Conservation (phyloP, 208 protist genomes). For the Trypanosoma melophagium region DNA sequence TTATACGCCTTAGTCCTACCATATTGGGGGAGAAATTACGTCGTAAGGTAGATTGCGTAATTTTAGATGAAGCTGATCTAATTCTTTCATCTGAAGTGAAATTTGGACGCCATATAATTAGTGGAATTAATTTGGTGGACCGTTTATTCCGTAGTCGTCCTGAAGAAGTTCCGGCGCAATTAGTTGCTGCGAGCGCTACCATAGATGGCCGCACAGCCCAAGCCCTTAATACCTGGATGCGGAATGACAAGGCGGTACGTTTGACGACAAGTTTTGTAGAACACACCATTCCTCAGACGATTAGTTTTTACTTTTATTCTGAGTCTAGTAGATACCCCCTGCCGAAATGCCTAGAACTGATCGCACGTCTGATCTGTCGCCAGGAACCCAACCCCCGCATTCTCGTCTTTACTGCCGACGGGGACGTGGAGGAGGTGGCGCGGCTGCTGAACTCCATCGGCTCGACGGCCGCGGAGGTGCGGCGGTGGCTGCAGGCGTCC, state of each 20-base stretch:
- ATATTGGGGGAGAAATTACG: slow-evolving; percentile 85
- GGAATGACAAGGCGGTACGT: slow-evolving; percentile 85
- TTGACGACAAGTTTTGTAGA: slow-evolving; percentile 89
- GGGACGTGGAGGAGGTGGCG: slow-evolving; percentile 39
- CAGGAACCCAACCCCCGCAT: slow-evolving; percentile 62
- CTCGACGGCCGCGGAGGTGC: slow-evolving; percentile 5
- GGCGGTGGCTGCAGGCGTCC: slow-evolving; percentile 16
- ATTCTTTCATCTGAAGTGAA: slow-evolving; percentile 39
- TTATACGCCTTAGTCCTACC: slow-evolving; percentile 58
- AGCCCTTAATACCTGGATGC: slow-evolving; percentile 84
- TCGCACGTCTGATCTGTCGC: slow-evolving; percentile 72
- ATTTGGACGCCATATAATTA: slow-evolving; percentile 44
- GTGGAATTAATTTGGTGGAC: slow-evolving; percentile 72
- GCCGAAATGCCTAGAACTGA: slow-evolving; percentile 35
- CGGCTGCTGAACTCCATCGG: slow-evolving; percentile 31
- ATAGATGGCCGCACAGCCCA: slow-evolving; percentile 83
- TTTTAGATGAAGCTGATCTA: slow-evolving; percentile 88
- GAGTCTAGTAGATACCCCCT: slow-evolving; percentile 43
- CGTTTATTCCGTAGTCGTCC: slow-evolving; percentile 64
- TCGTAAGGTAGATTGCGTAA: slow-evolving; percentile 87
- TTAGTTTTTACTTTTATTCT: slow-evolving; percentile 83
- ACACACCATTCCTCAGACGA: slow-evolving; percentile 77
- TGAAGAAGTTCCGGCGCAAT: slow-evolving; percentile 86
- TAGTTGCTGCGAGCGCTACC: slow-evolving; percentile 84
- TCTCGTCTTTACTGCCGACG: slow-evolving; percentile 64